phyloP scores from a whole-genome alignment of 805 yeast genomes.

The Yarrowia sp. region DNA sequence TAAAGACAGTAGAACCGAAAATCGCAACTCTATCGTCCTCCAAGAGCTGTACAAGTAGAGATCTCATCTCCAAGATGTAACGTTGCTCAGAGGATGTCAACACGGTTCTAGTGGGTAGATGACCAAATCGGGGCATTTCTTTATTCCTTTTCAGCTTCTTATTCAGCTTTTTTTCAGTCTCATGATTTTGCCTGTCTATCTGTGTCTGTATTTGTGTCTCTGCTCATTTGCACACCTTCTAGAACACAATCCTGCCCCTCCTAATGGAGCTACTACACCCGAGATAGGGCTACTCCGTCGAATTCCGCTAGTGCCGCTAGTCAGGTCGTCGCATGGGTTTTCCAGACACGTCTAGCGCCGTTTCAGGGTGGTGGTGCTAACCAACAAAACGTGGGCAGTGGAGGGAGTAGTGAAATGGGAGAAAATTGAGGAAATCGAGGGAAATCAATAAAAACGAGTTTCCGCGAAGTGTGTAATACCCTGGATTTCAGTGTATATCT shows the following conservation, averaged over 20 bases:
- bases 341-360: slow-evolving; percentile 6
- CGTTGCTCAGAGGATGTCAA: not conserved
- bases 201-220: too few relatives aligned
- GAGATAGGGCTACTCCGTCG: slow-evolving; percentile 2
- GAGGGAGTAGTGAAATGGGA: too few relatives aligned
- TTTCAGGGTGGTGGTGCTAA: slow-evolving; percentile 5
- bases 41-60: not conserved
- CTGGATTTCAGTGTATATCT: too few relatives aligned
- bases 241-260: slow-evolving; percentile 7
- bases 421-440: too few relatives aligned
- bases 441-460: too few relatives aligned
- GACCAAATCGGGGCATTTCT: too few relatives aligned
- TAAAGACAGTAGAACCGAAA: not conserved
- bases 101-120: too few relatives aligned
- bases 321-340: slow-evolving; percentile 12
- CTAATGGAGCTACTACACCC: not conserved
- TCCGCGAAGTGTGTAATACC: too few relatives aligned
- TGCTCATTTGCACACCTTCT: too few relatives aligned
- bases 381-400: not conserved
- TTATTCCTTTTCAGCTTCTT: too few relatives aligned
- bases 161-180: too few relatives aligned
- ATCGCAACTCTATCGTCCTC: not conserved
- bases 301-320: not conserved
- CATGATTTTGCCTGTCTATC: too few relatives aligned
- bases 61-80: not conserved